Evolutionary conservation across 1,139 yeast genomes (phyloP), one percentile per base, ranked within the genome.

Genomic region (Yamadazyma epiphylla): DNA sequence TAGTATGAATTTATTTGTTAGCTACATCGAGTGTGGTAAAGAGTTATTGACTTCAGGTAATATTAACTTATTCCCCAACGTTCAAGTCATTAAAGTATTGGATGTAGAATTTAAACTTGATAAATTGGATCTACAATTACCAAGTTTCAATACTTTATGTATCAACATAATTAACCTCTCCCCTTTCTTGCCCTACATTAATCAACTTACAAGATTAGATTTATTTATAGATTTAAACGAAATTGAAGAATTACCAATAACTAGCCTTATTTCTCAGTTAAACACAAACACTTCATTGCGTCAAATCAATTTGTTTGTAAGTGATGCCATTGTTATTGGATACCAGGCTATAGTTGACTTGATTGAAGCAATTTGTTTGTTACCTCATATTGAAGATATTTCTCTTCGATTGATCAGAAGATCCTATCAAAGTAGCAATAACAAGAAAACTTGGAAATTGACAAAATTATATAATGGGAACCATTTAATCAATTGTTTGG

Each of bases 11-110:
- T 44, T 50, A 23, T 57, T 38, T 32, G 47, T 55, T 5, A 39
- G 42, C 0, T 46, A 48, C 29, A 40, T 60, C 13, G 67, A 60
- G 36, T 48, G 60, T 38, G 54, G 48, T 26, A 55, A 50, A 25
- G 38, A 40, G 2, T 28, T 41, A 5, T 29, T 59, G 5, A 36
- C 32, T 11, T 42, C 42, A 10, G 37, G 41, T 4, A 50, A 43
- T 16, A 30, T 53, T 10, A 25, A 24, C 9, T 20, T 40, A 4
- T 60, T 59, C 31, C 47, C 51, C 13, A 39, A 41, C 13, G 16
- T 58, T 5, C 31, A 29, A 13, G 32, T 33, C 13, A 39, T 60
- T 22, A 55, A 53, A 33, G 37, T 60, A 5, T 37, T 60, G 12
- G 55, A 52, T 30, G 27, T 35, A 13, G 21, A 25, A 8, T 17